A percentile compares a stretch with the other conserved stretches of the same genome.
Evolutionary conservation across 352 stramenopile species (phyloP).

Genomic region (Halophytophthora polymorphica): DNA sequence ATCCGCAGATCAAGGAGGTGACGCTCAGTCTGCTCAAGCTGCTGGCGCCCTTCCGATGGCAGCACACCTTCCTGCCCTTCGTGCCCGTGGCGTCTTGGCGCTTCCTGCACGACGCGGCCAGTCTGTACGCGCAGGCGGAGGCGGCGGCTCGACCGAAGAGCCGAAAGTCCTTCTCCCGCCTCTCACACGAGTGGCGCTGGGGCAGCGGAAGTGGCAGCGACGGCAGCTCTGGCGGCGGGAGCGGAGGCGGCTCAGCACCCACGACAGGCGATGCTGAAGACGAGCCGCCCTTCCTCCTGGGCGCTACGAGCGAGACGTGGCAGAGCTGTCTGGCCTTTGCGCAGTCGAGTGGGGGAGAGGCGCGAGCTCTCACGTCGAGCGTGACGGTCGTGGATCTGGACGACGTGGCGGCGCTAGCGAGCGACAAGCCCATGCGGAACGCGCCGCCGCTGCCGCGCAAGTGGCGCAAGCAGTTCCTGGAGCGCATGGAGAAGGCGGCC

Average conservation of each 20-base stretch:
- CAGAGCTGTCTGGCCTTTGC: conserved; percentile 51
- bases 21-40: conserved; percentile 65
- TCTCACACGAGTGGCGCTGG: conserved; percentile 70
- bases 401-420: conserved; percentile 39
- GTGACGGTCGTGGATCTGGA: conserved; percentile 76
- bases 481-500: conserved; percentile 65
- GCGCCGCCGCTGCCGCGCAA: conserved; percentile 67
- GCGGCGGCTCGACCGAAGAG: conserved; percentile 48
- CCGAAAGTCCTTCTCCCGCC: conserved; percentile 50
- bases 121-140: conserved; percentile 54
- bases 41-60: conserved; percentile 77
- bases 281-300: conserved; percentile 66
- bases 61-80: conserved; percentile 77
- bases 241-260: too few relatives aligned
- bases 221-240: conserved; percentile 5
- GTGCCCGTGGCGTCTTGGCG: conserved; percentile 69
- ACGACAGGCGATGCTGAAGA: conserved; percentile 19
- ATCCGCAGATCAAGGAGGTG: conserved; percentile 74
- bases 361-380: conserved; percentile 45
- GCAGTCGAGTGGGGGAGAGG: conserved; percentile 46
- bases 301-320: conserved; percentile 66
- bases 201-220: conserved; percentile 27
- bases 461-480: conserved; percentile 71
- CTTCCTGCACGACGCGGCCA: conserved; percentile 62
- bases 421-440: conserved; percentile 55